Evolutionary conservation across 805 yeast genomes (phyloP).

Genomic region (Cyberlindnera mycetangii): DNA sequence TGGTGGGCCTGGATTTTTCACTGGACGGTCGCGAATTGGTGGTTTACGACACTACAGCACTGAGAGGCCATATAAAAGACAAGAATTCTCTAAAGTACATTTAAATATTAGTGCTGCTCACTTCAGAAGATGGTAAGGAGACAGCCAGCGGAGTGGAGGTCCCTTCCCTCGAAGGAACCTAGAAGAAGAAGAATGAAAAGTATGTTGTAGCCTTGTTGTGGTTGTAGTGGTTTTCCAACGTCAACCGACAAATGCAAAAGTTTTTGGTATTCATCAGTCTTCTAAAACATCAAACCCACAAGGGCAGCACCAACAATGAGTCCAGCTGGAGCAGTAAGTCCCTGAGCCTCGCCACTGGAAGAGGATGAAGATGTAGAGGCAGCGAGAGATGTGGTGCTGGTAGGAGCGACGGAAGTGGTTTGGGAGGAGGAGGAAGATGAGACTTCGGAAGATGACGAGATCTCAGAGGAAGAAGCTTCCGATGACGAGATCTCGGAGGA

Average conservation of each 20-base stretch:
- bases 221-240: too few species aligned
- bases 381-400: slow-evolving; percentile 19
- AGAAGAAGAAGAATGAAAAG: not conserved
- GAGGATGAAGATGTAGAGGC: slow-evolving; percentile 6
- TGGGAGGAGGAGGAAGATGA: slow-evolving; percentile 3
- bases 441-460: slow-evolving; percentile 18
- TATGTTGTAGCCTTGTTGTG: too few species aligned
- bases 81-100: too few species aligned
- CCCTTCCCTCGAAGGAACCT: not conserved
- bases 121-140: too few species aligned
- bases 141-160: too few species aligned
- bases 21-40: not conserved
- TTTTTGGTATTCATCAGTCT: not conserved
- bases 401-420: slow-evolving; percentile 25
- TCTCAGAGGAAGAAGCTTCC: slow-evolving; percentile 1
- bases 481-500: slow-evolving; percentile 21
- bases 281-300: slow-evolving; percentile 22
- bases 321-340: slow-evolving; percentile 37
- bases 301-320: slow-evolving; percentile 40
- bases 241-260: not conserved
- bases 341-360: slow-evolving; percentile 29
- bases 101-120: too few species aligned
- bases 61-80: too few species aligned
- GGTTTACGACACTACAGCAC: not conserved
- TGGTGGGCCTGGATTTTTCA: not conserved